Evolutionary conservation across 1,284 basidiomycete genomes (phyloP).

Genomic region (Inonotus hispidus): DNA sequence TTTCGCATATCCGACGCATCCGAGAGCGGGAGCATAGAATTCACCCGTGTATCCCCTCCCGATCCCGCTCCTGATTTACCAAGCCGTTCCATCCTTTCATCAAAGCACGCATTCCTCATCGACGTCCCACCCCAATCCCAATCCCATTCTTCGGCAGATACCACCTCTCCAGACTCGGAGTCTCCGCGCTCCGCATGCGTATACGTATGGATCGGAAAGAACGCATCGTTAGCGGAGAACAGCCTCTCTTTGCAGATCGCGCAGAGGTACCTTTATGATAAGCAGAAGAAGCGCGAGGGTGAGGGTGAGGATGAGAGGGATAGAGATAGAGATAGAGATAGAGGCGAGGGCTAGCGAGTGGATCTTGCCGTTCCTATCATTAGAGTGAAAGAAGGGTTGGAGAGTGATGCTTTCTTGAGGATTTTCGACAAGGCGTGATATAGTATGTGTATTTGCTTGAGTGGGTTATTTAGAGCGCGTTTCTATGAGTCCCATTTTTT

Average conservation of each 20-base stretch:
- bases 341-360: no score
- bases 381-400: constrained; percentile 46
- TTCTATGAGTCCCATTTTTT: no score
- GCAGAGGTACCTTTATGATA: constrained; percentile 45
- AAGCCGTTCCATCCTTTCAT: no score
- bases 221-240: constrained; percentile 42
- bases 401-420: constrained; percentile 39
- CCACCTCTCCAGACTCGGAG: no score
- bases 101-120: constrained; percentile 29
- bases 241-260: constrained; percentile 49
- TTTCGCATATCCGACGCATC: constrained; percentile 46
- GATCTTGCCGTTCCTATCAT: constrained; percentile 39
- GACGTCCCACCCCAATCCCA: constrained; percentile 40
- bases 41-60: constrained; percentile 31
- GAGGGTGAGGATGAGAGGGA: no score
- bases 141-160: constrained; percentile 33
- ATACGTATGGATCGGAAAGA: constrained; percentile 53
- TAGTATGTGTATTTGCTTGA: no score
- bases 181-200: no score
- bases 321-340: no score
- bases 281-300: constrained; percentile 18
- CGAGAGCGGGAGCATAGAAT: constrained; percentile 35
- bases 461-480: no score
- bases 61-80: no score
- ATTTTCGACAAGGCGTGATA: constrained; percentile 15